Evolutionary conservation across 306 rosid species (phyloP), one percentile per base, ranked within the genome.

Genomic region (Begonia peltatifolia): DNA sequence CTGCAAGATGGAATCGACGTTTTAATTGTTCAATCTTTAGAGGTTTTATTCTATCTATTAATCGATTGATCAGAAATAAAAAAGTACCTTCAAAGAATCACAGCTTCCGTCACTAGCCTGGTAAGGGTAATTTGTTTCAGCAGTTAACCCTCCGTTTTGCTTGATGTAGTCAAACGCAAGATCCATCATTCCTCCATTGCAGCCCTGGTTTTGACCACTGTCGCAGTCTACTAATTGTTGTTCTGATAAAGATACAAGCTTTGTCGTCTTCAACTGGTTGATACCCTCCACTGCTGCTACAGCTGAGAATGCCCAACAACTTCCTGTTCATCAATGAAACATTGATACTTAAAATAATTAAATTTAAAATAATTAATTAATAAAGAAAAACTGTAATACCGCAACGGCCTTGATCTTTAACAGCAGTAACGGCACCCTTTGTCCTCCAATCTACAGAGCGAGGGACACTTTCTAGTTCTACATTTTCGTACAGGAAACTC

Each of bases 381-480:
- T 16, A 5, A 22, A 6, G 46, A 47, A n/a, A 54, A 18, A 11
- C 11, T 9, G 13, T 11, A 67, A 44, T 69, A 73, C 74, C 78
- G 46, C 74, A 71, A 48, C 12, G 15, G 25, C 78, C 84, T 74
- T 78, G 84, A 46, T 74, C 65, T 53, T 78, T 78, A 35, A 71
- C 15, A 38, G 38, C 56, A 12, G 74, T 65, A 46, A 74, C 73
- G 6, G 73, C 78, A 42, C 80, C 78, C 49, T 36, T 68, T 55
- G 55, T 67, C 60, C 84, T 78, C 84, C 84, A 78, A 46, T 78
- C 79, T 30, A 72, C 50, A 43, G 52, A 52, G 2, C 64, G 16
- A 6, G 76, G 79, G 59, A 69, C 64, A 38, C 59, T 46, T 10
- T 14, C 42, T 30, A 30, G 38, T 7, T 30, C 38, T 7, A 49